Base-by-base conservation (phyloP, 176 grass and related monocot genomes). In the Musa acuminata region DNA sequence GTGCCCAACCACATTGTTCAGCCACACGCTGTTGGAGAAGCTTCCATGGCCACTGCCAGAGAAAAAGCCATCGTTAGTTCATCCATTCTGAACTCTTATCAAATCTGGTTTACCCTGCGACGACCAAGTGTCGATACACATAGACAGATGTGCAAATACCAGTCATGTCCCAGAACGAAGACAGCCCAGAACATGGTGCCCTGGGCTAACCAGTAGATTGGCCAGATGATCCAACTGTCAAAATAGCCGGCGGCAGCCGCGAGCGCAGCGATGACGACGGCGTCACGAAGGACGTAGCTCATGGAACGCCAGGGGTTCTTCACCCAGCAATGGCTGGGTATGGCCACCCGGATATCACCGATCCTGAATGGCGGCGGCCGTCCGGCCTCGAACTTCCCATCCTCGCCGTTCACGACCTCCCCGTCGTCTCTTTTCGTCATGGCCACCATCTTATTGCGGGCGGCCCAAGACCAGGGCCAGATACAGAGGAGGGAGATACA, bases 281-380 rank as follows among this genome's bases (percentile, higher is more conserved):
- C 52, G 79, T 98, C 94, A 8, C 90, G 78, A 7, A 57, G 66
- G 9, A 98, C 90, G 77, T 89, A 98, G 12, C 77, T 87, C 21
- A 91, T 76, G 13, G 94, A 98, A 3, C 90, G 55, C 80, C 72
- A 83, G 1, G 87, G 79, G 73, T 80, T 84, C 90, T 85, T 88
- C 54, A 72, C 54, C 94, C 94, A 97, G 77, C 94, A 97, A 67
- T 84, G 90, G 1, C 24, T 16, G 11, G 90, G 94, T 52, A 97
- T 80, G 22, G 90, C 87, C 0, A 87, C 90, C 6, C 94, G 87
- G 64, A 97, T 72, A 66, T 97, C 90, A 19, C 84, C 90, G 82
- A 97, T 88, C 80, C 84, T 88, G 86, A 97, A 97, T 0, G 94
- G 90, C 11, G 94, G 94, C 0, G 94, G 87, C 51, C 72, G 84